Base-by-base conservation (phyloP, 345 rosid species). In the Moringa oleifera region DNA sequence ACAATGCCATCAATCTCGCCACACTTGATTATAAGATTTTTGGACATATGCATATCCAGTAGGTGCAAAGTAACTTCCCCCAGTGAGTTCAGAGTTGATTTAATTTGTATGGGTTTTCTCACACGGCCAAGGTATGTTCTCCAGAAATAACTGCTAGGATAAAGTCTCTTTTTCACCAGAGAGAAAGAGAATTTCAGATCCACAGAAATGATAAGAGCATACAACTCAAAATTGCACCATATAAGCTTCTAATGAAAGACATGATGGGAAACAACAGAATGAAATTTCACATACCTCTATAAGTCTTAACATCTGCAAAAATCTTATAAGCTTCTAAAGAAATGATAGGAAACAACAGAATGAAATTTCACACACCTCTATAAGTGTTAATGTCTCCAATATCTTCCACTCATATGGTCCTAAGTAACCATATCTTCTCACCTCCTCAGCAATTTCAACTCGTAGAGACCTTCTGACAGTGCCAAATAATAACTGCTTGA, bases 1-100 rank as follows among this genome's bases (percentile, higher is more conserved):
- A 94, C 88, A 77, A 87, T 94, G 62, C 99, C 99, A 74, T 86
- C 96, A 76, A 94, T 72, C 80, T 94, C 99, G 73, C 97, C 99
- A 69, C 99, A 90, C 72, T 86, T 81, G 45, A 93, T 79, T 57
- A 51, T 62, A 57, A 79, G 63, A 71, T 81, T 62, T 67, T 61
- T 65, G 65, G 61, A 75, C 61, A 72, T 57, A 71, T 68, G 73
- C 17, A 84, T 77, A 70, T 77, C 77, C 71, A 77, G 68, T 13
- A 86, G 64, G 24, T 71, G 75, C 74, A 81, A 80, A 79, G 70
- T 73, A 57, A 80, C 72, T 73, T 68, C 77, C 58, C 67, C 77
- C 55, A 77, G 52, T 25, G 77, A 74, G 65, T 75, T 79, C 68
- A 64, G 73, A 69, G 80, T 68, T 59, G 66, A 65, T 19, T 55